These are phyloP conservation scores for Cucurbita ficifolia DNA, from an alignment of 306 rosid genomes.

Conservation along the genomic window DNA sequence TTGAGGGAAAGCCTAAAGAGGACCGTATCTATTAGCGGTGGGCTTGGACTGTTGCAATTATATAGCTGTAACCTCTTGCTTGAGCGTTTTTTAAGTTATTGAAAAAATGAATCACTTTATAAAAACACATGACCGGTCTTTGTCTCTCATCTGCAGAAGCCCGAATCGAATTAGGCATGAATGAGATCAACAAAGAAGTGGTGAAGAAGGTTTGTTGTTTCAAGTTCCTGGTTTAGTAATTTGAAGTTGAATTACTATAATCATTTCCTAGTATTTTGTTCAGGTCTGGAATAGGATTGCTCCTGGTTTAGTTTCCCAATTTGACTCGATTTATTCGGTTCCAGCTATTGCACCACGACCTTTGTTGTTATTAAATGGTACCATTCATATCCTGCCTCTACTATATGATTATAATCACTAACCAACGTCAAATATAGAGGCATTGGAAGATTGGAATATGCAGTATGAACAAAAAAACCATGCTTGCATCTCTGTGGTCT, in stretches of 20 bases:
- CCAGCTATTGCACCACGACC: slow-evolving; percentile 72
- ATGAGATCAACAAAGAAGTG: slow-evolving; percentile 61
- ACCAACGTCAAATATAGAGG: neutral
- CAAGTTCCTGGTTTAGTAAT: neutral
- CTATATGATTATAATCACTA: neutral
- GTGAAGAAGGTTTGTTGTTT: slow-evolving; percentile 59
- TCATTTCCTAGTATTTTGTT: slow-evolving; percentile 4
- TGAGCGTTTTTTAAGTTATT: neutral
- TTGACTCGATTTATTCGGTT: slow-evolving; percentile 58
- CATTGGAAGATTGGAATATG: neutral
- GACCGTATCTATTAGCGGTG: too few species aligned
- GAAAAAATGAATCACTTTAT: neutral
- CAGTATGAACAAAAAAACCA: neutral
- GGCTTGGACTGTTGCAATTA: too few species aligned
- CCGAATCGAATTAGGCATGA: slow-evolving; percentile 43
- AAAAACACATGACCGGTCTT: neutral
- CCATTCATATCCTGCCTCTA: neutral
- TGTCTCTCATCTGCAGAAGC: slow-evolving; percentile 36
- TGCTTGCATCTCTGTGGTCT: neutral
- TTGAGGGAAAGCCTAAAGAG: too few species aligned
- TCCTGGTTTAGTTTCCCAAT: slow-evolving; percentile 73
- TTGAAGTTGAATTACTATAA: slow-evolving; percentile 7
- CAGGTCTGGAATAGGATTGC: slow-evolving; percentile 96
- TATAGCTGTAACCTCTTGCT: neutral
- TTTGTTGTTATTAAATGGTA: slow-evolving; percentile 64